Evolutionary conservation across 176 grass and related monocot species (phyloP).

Genomic region (Aegilops speltoides): DNA sequence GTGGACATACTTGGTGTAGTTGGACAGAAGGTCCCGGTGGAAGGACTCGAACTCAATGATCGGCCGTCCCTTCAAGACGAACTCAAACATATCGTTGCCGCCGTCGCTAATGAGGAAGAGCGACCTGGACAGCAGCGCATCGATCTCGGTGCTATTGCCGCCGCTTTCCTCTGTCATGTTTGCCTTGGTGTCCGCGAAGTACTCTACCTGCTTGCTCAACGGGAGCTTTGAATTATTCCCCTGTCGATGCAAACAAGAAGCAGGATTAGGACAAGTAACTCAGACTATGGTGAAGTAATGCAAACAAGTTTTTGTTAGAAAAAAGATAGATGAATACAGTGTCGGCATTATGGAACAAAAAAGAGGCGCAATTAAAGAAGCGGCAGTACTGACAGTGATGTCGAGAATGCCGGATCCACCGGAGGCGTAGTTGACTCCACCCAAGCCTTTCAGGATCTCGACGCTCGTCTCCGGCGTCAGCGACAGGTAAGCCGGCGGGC

Average conservation of each 20-base stretch:
- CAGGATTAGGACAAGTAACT: background rate
- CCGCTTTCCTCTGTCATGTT: background rate
- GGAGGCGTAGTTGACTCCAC: conserved; percentile 55
- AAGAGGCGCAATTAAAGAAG: too few relatives aligned
- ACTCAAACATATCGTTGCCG: conserved; percentile 57
- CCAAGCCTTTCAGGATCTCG: conserved; percentile 38
- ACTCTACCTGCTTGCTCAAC: conserved; percentile 46
- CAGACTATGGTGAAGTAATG: background rate
- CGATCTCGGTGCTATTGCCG: background rate
- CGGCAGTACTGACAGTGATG: conserved; percentile 27
- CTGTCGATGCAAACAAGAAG: conserved; percentile 11
- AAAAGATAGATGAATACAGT: background rate
- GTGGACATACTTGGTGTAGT: conserved; percentile 35
- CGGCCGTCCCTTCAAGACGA: conserved; percentile 6
- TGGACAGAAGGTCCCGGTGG: conserved; percentile 37
- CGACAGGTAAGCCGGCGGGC: conserved; percentile 59
- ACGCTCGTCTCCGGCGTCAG: conserved; percentile 13
- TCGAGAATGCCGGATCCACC: conserved; percentile 60
- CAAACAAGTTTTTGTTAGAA: background rate
- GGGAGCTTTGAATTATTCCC: conserved; percentile 16
- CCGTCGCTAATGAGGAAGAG: conserved; percentile 58
- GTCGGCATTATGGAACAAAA: too few relatives aligned
- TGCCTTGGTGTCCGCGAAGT: conserved; percentile 40
- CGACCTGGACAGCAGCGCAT: conserved; percentile 43
- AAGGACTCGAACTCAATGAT: background rate